These are phyloP conservation scores for Debaryomyces subglobosus DNA, from an alignment of 1,139 yeast species.

Conservation along the genomic window DNA sequence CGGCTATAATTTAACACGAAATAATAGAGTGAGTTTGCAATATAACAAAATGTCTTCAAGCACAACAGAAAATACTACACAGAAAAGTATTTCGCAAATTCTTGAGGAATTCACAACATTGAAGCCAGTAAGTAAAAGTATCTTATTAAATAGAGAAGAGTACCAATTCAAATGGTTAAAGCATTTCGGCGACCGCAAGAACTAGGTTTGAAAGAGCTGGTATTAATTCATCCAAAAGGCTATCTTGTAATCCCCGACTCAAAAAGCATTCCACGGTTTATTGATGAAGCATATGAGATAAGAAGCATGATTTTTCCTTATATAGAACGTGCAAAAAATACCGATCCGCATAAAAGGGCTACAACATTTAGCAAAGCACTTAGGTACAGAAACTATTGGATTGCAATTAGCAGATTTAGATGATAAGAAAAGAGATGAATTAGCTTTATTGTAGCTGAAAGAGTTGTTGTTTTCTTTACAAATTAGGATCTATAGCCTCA, in stretches of 20 bases:
- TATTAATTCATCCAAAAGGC: neutral
- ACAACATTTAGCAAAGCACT: slow-evolving; percentile 30
- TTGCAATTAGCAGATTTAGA: slow-evolving; percentile 34
- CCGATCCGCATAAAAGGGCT: neutral
- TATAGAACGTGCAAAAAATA: neutral
- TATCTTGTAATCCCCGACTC: neutral
- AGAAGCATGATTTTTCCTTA: neutral
- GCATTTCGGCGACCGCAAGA: neutral
- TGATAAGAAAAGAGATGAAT: slow-evolving; percentile 35
- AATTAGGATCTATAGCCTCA: slow-evolving; percentile 36
- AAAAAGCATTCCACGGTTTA: neutral
- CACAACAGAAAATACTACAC: too few species aligned
- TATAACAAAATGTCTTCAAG: too few species aligned
- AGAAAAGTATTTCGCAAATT: too few species aligned
- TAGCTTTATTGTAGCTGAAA: slow-evolving; percentile 35
- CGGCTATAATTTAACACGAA: too few species aligned
- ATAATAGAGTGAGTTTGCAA: too few species aligned
- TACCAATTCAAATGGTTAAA: neutral
- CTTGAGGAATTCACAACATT: neutral
- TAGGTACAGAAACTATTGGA: slow-evolving; percentile 36
- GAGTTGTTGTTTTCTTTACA: slow-evolving; percentile 35
- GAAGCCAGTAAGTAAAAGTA: neutral
- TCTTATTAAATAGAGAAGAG: neutral
- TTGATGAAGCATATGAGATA: neutral
- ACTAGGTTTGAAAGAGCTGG: neutral